Conservation (phyloP, 148 eudicot species). For the Bassia scoparia region DNA sequence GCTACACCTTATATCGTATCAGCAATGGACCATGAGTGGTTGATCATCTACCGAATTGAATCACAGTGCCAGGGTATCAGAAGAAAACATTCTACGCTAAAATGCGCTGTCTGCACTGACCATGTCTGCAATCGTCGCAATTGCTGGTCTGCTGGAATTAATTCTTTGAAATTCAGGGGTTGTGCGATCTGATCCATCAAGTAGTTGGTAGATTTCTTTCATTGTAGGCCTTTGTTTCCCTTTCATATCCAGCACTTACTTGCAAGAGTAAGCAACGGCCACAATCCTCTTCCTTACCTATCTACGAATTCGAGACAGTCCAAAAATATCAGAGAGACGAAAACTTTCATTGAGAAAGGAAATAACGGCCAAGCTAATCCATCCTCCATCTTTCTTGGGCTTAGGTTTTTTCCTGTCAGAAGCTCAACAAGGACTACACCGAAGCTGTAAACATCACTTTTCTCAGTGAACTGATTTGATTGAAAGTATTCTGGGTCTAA, state of each 20-base stretch:
- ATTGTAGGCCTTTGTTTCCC: constrained; percentile 29
- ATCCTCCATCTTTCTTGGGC: constrained; percentile 19
- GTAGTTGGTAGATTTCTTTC: constrained; percentile 18
- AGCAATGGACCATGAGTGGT: constrained; percentile 20
- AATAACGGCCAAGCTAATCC: constrained; percentile 27
- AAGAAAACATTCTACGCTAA: neutral
- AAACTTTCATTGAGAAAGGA: constrained; percentile 25
- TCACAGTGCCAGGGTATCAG: neutral
- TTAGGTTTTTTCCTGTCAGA: constrained; percentile 22
- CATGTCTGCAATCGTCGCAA: neutral
- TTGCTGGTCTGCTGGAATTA: neutral
- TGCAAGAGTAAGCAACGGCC: constrained; percentile 25
- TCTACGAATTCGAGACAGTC: constrained; percentile 16
- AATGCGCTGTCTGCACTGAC: neutral
- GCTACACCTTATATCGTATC: too few species aligned
- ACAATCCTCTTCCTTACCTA: constrained; percentile 29
- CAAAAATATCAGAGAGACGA: constrained; percentile 16
- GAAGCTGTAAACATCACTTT: constrained; percentile 36
- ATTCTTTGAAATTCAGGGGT: constrained; percentile 2
- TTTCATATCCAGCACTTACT: constrained; percentile 21
- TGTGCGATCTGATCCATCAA: constrained; percentile 25
- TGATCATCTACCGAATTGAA: constrained; percentile 12
- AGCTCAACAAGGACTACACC: constrained; percentile 36
- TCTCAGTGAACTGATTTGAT: constrained; percentile 32
- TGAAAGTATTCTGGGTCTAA: constrained; percentile 34